Evolutionary conservation across 2,329 filamentous ascomycete genomes (phyloP).

Genomic region (Albophoma yamanashiensis): DNA sequence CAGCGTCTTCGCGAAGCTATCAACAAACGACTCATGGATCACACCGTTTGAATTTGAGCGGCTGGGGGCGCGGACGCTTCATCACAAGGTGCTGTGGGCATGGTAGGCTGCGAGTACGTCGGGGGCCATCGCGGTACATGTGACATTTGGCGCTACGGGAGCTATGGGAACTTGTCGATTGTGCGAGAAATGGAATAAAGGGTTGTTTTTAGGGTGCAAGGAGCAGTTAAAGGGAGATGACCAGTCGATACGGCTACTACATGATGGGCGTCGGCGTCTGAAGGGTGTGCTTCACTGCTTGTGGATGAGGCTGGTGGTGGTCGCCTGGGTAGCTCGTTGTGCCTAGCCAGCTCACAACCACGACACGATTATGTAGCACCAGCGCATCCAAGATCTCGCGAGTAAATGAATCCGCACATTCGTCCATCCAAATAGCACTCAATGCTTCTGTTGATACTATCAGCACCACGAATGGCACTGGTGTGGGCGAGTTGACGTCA

Average conservation of each 20-base stretch:
- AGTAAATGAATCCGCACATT: neutral
- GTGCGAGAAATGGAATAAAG: neutral
- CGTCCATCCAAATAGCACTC: neutral
- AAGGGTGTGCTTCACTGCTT: neutral
- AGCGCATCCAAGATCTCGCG: neutral
- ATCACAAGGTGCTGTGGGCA: slow-evolving; percentile 66
- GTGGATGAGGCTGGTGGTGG: neutral
- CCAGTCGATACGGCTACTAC: neutral
- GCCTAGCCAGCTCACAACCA: neutral
- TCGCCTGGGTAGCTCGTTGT: neutral
- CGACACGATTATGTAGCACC: neutral
- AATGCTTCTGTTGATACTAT: neutral
- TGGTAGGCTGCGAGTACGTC: slow-evolving; percentile 27
- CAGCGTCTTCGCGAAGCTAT: slow-evolving; percentile 87
- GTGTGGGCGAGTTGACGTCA: neutral
- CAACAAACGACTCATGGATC: slow-evolving; percentile 94
- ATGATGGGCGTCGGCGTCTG: neutral
- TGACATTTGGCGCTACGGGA: neutral
- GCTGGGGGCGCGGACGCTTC: slow-evolving; percentile 68
- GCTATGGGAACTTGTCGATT: neutral
- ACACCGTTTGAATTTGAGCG: slow-evolving; percentile 79
- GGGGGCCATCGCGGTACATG: neutral
- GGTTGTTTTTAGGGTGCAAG: neutral
- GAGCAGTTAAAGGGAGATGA: neutral
- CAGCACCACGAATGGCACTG: neutral